Base-by-base conservation (phyloP, 768 basidiomycete genomes). In the Hemileccinum rubropunctum region DNA sequence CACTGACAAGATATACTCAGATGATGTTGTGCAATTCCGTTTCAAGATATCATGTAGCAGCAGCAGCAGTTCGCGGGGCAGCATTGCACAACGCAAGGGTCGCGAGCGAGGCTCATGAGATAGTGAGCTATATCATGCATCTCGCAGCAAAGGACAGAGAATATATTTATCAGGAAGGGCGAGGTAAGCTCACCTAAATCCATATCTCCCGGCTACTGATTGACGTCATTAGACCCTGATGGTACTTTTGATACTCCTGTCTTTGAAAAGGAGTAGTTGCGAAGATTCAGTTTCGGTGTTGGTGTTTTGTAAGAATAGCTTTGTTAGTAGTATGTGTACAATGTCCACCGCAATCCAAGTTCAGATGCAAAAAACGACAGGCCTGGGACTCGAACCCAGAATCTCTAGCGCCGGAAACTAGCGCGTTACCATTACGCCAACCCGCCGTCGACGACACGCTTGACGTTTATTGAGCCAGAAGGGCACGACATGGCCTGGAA, bases 1-100 rank as follows among this genome's bases (percentile, higher is more conserved):
- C 39, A 28, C 52, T 54, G 32, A 56, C 34, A 11, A 35, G 15
- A 9, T n/a, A 4, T 42, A 7, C 18, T 32, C 28, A 85, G 82
- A 88, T 88, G 87, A 83, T 88, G 86, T 65, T 88, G 15, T 76
- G 76, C 63, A 88, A 88, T 65, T 69, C 73, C 45, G 84, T 83
- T 0, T 86, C 84, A 27, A 76, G 86, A 33, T 88, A 80, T 63
- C 71, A 84, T 47, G 76, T 88, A 34, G 86, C 86, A 28, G 69
- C 77, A 5, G 74, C 73, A 12, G 86, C 85, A 8, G 72, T 88
- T 32, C 75, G 76, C 13, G 78, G 77, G 30, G 83, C 76, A 10
- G 78, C 82, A 7, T 53, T 57, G 28, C 61, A 67, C 47, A 87
- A 88, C 57, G 58, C 74, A 17, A 73, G 71, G 39, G 77, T 87